Evolutionary conservation across 176 grass and related monocot species (phyloP).

Genomic region (Musa acuminata): DNA sequence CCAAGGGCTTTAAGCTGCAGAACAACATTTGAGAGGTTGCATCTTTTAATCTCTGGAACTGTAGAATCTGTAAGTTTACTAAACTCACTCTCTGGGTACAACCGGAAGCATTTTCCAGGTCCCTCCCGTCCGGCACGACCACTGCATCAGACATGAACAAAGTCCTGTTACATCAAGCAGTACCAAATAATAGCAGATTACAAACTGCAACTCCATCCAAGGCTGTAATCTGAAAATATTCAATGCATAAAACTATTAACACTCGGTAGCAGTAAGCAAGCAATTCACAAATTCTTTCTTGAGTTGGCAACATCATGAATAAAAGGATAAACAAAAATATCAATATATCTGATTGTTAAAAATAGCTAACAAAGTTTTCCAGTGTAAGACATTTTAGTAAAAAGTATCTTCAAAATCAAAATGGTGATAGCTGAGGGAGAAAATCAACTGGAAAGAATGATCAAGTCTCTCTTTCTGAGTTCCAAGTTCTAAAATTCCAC

Average conservation of each 20-base stretch:
- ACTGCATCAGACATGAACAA: slow-evolving; percentile 33
- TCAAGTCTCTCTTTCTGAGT: too few relatives aligned
- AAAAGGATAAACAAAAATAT: background rate
- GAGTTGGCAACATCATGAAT: background rate
- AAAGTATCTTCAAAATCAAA: too few relatives aligned
- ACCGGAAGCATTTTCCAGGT: slow-evolving; percentile 69
- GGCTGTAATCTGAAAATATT: background rate
- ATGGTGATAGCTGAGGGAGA: too few relatives aligned
- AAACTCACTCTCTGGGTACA: slow-evolving; percentile 89
- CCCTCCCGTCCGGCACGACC: slow-evolving; percentile 79
- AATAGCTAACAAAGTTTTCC: background rate
- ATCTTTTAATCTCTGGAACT: slow-evolving; percentile 86
- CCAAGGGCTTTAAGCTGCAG: slow-evolving; percentile 92
- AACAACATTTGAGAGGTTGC: slow-evolving; percentile 90
- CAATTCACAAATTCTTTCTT: background rate
- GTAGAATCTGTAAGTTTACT: slow-evolving; percentile 66
- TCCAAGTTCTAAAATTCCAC: background rate
- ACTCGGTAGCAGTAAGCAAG: background rate
- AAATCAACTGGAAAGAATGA: too few relatives aligned
- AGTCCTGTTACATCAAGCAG: slow-evolving; percentile 1
- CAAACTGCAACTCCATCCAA: background rate
- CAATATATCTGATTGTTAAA: background rate
- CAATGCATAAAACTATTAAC: background rate
- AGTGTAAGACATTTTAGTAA: too few relatives aligned
- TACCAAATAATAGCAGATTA: background rate